Conservation (phyloP, 352 stramenopile genomes). For the Phytopythium aichiense region DNA sequence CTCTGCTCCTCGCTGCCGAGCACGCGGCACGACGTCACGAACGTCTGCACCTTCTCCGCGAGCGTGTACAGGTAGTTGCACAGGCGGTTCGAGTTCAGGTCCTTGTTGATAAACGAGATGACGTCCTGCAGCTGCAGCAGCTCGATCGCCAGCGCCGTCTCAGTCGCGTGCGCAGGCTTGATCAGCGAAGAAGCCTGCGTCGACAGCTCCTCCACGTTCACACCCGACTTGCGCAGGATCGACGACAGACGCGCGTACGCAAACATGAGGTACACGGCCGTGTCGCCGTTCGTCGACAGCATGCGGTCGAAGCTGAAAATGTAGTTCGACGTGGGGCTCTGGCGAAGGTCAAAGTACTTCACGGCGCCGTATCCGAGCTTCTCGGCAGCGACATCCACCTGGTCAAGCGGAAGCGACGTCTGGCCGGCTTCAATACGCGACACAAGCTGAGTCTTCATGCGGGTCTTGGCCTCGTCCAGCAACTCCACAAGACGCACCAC, state of each 20-base stretch:
- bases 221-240: conserved; percentile 94
- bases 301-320: conserved; percentile 99
- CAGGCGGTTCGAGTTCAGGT: conserved; percentile 97
- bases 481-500: conserved; percentile 99
- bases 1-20: conserved; percentile 93
- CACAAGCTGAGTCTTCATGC: conserved; percentile 93
- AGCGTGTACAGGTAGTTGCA: conserved; percentile 98
- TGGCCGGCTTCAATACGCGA: conserved; percentile 92
- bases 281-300: conserved; percentile 99
- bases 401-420: conserved; percentile 81
- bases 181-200: conserved; percentile 48
- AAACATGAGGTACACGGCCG: conserved; percentile 99
- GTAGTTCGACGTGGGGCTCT: conserved; percentile 98
- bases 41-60: conserved; percentile 95
- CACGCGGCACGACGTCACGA: conserved; percentile 98
- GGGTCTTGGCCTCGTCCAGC: conserved; percentile 95
- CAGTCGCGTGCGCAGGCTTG: conserved; percentile 74
- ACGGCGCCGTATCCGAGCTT: conserved; percentile 98
- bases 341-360: conserved; percentile 99
- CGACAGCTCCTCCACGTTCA: conserved; percentile 75
- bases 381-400: conserved; percentile 92
- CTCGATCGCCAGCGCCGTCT: conserved; percentile 92
- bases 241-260: conserved; percentile 96
- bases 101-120: conserved; percentile 91
- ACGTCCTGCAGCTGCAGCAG: conserved; percentile 96